Percentiles rank a stretch among this genome's conserved stretches.
Evolutionary conservation across 148 eudicot species (phyloP).

Genomic region (Rhododendron henanense): DNA sequence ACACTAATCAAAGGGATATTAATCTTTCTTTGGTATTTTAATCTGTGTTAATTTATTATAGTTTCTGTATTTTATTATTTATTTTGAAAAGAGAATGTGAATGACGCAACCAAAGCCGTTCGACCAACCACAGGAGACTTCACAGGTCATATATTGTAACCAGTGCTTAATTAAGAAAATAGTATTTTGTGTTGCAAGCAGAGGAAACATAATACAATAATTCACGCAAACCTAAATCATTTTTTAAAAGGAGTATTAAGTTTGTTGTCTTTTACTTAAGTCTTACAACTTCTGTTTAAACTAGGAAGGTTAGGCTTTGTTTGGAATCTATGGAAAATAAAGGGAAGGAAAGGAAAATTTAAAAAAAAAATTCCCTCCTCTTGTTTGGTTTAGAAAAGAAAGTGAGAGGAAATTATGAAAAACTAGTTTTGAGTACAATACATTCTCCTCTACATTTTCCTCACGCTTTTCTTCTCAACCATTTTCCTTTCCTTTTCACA

Average conservation of each 20-base stretch:
- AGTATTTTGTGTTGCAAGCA: constrained; percentile 12
- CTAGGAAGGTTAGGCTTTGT: not conserved
- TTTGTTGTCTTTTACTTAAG: not conserved
- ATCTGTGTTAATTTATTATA: not conserved
- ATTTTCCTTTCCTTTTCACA: too few species aligned
- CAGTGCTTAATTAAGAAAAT: not conserved
- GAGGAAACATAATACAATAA: constrained; percentile 14
- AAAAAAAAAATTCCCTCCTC: too few species aligned
- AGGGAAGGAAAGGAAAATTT: too few species aligned
- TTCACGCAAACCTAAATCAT: not conserved
- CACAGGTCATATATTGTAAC: constrained; percentile 9
- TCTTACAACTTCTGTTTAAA: not conserved
- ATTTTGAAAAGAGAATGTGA: not conserved
- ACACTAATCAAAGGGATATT: constrained; percentile 2
- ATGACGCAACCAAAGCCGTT: constrained; percentile 2
- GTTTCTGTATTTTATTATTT: not conserved
- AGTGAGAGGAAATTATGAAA: too few species aligned
- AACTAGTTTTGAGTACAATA: too few species aligned
- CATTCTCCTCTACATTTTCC: too few species aligned
- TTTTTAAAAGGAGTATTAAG: not conserved
- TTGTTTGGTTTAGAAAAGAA: too few species aligned
- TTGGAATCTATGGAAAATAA: not conserved
- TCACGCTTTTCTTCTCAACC: too few species aligned
- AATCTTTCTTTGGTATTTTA: not conserved
- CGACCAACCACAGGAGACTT: constrained; percentile 4